Percentiles rank a stretch among this genome's conserved stretches.
phyloP scores from a whole-genome alignment of 73 alveolate genomes.

The Uronychia binucleata region DNA sequence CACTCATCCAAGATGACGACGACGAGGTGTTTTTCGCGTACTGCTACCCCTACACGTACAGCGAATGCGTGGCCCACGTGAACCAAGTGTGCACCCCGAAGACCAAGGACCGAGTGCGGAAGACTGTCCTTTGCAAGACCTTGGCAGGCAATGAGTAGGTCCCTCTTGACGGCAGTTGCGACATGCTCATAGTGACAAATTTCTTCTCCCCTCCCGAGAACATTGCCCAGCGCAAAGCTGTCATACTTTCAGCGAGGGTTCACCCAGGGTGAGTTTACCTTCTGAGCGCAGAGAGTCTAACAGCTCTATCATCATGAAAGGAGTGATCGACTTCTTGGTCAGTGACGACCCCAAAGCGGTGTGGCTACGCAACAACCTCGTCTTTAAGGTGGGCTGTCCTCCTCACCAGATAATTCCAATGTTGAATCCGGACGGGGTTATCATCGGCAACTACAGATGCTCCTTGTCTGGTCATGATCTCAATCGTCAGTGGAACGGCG shows the following conservation, averaged over 20 bases:
- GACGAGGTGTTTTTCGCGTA: constrained; percentile 85
- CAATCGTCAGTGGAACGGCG: constrained; percentile 73
- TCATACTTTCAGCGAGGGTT: constrained; percentile 94
- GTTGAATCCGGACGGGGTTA: constrained; percentile 88
- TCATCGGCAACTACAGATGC: constrained; percentile 79
- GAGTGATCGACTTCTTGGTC: constrained; percentile 85
- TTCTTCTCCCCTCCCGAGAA: constrained; percentile 49
- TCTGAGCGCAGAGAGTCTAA: too few relatives aligned
- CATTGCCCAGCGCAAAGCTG: constrained; percentile 72
- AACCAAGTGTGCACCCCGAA: constrained; percentile 17
- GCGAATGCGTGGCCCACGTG: constrained; percentile 50
- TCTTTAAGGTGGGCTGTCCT: constrained; percentile 81
- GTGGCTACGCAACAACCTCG: constrained; percentile 82
- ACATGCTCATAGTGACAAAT: constrained; percentile 38
- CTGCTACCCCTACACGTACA: constrained; percentile 77
- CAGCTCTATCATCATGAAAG: constrained; percentile 94
- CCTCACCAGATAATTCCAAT: constrained; percentile 87
- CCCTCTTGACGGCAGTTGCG: constrained; percentile 7
- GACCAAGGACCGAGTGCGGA: constrained; percentile 30
- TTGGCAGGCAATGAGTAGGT: constrained; percentile 67
- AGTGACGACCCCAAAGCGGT: constrained; percentile 56
- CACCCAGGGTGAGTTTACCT: too few relatives aligned
- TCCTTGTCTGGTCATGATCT: constrained; percentile 74
- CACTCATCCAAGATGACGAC: constrained; percentile 52
- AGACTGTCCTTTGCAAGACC: constrained; percentile 67